Conservation (phyloP, 495 filamentous ascomycete species). For the Hypomontagnella monticulosa region DNA sequence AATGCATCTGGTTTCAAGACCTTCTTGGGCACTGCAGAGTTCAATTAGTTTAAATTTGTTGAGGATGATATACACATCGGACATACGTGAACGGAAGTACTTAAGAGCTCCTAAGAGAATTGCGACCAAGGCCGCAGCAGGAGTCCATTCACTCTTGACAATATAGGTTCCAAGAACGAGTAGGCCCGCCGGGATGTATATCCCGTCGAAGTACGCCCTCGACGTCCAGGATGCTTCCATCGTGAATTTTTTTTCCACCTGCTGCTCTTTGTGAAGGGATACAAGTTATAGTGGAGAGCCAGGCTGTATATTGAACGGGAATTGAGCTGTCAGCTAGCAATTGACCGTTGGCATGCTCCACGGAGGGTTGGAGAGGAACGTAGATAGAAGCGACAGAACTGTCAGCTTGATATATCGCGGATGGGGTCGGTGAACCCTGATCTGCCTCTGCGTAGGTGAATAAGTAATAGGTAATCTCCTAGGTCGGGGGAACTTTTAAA, state of each 20-base stretch:
- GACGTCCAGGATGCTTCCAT: slow-evolving; percentile 42
- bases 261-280: slow-evolving; percentile 6
- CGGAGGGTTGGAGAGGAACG: not conserved
- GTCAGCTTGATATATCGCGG: slow-evolving; percentile 16
- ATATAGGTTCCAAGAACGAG: slow-evolving; percentile 79
- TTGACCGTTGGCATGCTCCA: slow-evolving; percentile 18
- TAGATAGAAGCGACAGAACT: not conserved
- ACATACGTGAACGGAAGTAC: slow-evolving; percentile 68
- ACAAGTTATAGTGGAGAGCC: slow-evolving; percentile 17
- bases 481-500: slow-evolving; percentile 29
- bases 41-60: slow-evolving; percentile 28
- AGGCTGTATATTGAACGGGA: slow-evolving; percentile 8
- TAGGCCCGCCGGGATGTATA: slow-evolving; percentile 87
- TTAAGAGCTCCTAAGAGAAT: slow-evolving; percentile 70
- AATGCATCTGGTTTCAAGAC: slow-evolving; percentile 87
- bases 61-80: slow-evolving; percentile 30
- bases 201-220: slow-evolving; percentile 68
- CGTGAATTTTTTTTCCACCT: slow-evolving; percentile 10
- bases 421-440: not conserved
- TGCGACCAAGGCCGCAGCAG: slow-evolving; percentile 73
- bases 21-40: slow-evolving; percentile 70
- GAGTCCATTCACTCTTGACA: slow-evolving; percentile 79
- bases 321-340: slow-evolving; percentile 18
- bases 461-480: slow-evolving; percentile 17
- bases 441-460: not conserved